Conservation (phyloP, 768 basidiomycete species). For the Coprinopsis sp. region DNA sequence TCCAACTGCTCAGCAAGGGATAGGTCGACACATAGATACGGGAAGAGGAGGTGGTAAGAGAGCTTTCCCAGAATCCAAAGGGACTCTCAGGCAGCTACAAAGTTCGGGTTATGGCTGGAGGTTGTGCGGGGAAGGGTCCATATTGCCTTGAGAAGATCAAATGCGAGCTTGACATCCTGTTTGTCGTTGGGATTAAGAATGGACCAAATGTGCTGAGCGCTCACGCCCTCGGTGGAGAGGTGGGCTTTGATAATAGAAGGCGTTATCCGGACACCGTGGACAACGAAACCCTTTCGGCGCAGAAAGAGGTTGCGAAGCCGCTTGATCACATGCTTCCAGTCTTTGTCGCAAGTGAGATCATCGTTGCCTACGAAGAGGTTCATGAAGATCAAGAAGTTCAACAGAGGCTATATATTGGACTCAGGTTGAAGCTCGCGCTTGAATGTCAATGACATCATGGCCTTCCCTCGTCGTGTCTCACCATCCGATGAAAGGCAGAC, state of each 20-base stretch:
- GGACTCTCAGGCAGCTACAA: conserved; percentile 8
- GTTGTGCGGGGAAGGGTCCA: conserved; percentile 14
- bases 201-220: conserved; percentile 16
- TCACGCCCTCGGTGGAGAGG: conserved; percentile 11
- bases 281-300: conserved; percentile 17
- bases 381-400: conserved; percentile 16
- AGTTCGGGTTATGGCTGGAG: conserved; percentile 5
- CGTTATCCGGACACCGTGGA: conserved; percentile 17
- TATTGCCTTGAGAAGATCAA: conserved; percentile 18
- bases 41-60: conserved; percentile 21
- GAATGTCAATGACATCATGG: conserved; percentile 19
- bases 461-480: conserved; percentile 18
- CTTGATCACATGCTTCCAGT: conserved; percentile 29
- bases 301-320: conserved; percentile 20
- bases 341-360: conserved; percentile 28
- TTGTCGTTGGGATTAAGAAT: conserved; percentile 20
- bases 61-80: conserved; percentile 16
- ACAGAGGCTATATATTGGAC: conserved; percentile 18
- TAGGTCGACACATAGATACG: conserved; percentile 25
- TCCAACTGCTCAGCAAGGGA: conserved; percentile 28
- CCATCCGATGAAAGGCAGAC: conserved; percentile 22
- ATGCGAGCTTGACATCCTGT: conserved; percentile 23
- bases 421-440: conserved; percentile 1
- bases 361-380: conserved; percentile 24
- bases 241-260: conserved; percentile 18